phyloP scores from a whole-genome alignment of 345 rosid species.

The Trapa bicornis region DNA sequence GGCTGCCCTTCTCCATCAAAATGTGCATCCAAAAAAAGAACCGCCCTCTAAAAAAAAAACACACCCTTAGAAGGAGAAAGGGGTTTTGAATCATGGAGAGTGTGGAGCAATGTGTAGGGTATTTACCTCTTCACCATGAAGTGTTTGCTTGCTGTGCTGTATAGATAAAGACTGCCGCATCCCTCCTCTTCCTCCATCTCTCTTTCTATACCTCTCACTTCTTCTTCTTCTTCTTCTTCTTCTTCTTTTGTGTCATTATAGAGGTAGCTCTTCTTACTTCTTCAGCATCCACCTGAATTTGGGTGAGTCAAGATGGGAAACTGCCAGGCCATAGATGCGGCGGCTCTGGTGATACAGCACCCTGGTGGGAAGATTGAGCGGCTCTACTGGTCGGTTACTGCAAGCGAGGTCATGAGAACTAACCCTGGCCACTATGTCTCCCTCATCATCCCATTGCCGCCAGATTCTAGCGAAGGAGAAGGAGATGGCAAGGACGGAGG shows the following conservation, averaged over 20 bases:
- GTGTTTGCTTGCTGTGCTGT: constrained; percentile 25
- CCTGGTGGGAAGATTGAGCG: constrained; percentile 76
- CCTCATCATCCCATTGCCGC: constrained; percentile 79
- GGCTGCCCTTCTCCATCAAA: constrained; percentile 14
- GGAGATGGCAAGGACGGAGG: neutral
- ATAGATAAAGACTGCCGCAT: constrained; percentile 34
- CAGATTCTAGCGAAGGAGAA: constrained; percentile 12
- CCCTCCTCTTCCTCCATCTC: neutral
- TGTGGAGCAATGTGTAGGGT: neutral
- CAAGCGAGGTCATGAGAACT: constrained; percentile 61
- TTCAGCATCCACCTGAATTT: neutral
- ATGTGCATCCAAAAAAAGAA: neutral
- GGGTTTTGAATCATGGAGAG: no score
- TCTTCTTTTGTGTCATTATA: neutral
- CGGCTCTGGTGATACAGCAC: constrained; percentile 84
- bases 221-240: neutral
- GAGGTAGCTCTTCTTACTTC: neutral
- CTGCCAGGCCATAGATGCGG: constrained; percentile 94
- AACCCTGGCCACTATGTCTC: constrained; percentile 96
- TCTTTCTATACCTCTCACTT: neutral
- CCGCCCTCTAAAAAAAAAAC: no score
- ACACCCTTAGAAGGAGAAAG: no score
- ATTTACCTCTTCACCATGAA: no score
- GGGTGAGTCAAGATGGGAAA: constrained; percentile 50
- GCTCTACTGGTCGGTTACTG: constrained; percentile 55